A percentile compares a stretch with the other conserved stretches of the same genome.
phyloP scores from a whole-genome alignment of 1,284 basidiomycete species.

The Bondarzewia mesenterica region DNA sequence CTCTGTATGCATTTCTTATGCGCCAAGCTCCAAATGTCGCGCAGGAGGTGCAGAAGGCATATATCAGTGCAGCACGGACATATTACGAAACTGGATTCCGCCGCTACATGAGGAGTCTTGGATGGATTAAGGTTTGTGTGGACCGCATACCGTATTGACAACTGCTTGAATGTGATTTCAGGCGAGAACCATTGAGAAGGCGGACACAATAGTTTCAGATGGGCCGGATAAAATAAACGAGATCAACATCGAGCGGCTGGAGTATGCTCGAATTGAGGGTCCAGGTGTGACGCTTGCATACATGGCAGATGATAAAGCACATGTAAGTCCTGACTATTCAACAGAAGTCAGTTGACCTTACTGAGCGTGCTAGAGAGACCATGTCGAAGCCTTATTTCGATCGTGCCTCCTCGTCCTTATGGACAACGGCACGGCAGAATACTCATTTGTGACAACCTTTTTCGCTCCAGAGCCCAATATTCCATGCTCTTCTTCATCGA shows the following conservation, averaged over 20 bases:
- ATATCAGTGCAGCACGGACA: conserved; percentile 75
- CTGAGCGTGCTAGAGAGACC: conserved; percentile 55
- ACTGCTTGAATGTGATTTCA: conserved; percentile 20
- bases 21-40: conserved; percentile 80
- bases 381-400: conserved; percentile 75
- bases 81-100: conserved; percentile 97
- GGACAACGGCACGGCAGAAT: conserved; percentile 90
- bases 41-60: conserved; percentile 84
- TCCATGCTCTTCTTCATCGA: conserved; percentile 19
- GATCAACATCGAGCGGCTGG: conserved; percentile 49
- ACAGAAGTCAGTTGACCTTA: no score
- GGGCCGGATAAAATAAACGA: conserved; percentile 25
- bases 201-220: conserved; percentile 47
- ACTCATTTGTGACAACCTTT: conserved; percentile 79
- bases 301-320: conserved; percentile 77
- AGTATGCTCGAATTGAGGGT: conserved; percentile 68
- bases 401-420: conserved; percentile 84
- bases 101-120: conserved; percentile 79
- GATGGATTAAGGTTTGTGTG: conserved; percentile 58
- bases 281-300: conserved; percentile 76
- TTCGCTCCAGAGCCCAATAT: conserved; percentile 44
- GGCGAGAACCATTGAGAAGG: conserved; percentile 56
- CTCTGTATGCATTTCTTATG: conserved; percentile 82
- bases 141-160: not conserved
- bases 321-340: conserved; percentile 43